phyloP scores from a whole-genome alignment of 208 protist genomes.

The Sergeia podlipaevii region DNA sequence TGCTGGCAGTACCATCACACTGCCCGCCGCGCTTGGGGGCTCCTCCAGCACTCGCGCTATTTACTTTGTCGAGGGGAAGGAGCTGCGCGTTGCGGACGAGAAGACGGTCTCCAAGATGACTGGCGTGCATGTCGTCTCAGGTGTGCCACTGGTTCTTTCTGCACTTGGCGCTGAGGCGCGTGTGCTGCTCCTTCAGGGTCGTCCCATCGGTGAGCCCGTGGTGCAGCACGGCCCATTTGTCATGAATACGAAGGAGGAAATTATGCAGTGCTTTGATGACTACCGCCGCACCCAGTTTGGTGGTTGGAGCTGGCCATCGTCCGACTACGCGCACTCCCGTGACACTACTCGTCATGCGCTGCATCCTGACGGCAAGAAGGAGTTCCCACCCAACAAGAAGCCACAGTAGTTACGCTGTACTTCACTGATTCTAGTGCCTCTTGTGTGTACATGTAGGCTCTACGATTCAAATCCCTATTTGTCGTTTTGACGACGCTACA shows the following conservation, averaged over 20 bases:
- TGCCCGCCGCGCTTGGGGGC: slow-evolving; percentile 23
- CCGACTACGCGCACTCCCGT: slow-evolving; percentile 38
- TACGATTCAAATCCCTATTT: no score
- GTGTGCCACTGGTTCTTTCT: slow-evolving; percentile 15
- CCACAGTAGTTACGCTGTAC: no score
- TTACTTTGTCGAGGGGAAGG: slow-evolving; percentile 36
- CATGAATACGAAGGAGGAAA: slow-evolving; percentile 92
- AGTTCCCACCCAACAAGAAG: slow-evolving; percentile 30
- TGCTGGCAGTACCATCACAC: slow-evolving; percentile 13
- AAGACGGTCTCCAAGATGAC: slow-evolving; percentile 14
- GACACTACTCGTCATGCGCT: slow-evolving; percentile 34
- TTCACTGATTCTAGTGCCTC: no score
- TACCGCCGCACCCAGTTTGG: slow-evolving; percentile 57
- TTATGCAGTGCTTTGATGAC: slow-evolving; percentile 82
- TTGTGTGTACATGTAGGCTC: no score
- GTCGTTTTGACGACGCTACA: no score
- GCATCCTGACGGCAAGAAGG: slow-evolving; percentile 23
- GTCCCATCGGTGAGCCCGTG: slow-evolving; percentile 82
- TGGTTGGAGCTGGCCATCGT: slow-evolving; percentile 50
- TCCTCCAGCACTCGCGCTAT: slow-evolving; percentile 21
- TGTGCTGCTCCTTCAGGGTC: slow-evolving; percentile 61
- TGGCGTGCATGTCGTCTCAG: slow-evolving; percentile 19
- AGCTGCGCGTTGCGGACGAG: slow-evolving; percentile 7
- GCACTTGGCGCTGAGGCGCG: slow-evolving; percentile 17
- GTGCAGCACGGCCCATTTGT: slow-evolving; percentile 93